Conservation (phyloP, 768 basidiomycete species). For the Collybia mongolica region DNA sequence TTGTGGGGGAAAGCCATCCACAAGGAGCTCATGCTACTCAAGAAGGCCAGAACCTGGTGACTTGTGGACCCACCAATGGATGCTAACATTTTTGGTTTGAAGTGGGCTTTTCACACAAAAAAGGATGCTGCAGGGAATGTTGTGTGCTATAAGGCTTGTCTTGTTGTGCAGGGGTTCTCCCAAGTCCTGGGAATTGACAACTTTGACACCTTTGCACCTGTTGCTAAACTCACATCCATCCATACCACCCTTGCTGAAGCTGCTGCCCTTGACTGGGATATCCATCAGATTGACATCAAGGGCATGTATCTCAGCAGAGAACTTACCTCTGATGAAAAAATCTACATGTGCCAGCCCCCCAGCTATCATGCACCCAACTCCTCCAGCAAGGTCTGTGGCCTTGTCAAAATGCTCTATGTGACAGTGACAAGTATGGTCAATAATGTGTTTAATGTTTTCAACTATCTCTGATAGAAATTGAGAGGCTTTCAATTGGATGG, state of each 20-base stretch:
- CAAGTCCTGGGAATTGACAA: constrained; percentile 15
- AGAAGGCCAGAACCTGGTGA: constrained; percentile 24
- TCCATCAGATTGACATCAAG: constrained; percentile 35
- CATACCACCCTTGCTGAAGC: too few relatives aligned
- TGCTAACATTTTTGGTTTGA: constrained; percentile 22
- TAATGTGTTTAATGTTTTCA: too few relatives aligned
- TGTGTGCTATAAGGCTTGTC: constrained; percentile 21
- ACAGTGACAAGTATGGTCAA: too few relatives aligned
- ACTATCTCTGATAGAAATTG: too few relatives aligned
- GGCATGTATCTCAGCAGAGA: constrained; percentile 32
- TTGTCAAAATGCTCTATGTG: constrained; percentile 18
- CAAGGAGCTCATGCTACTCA: constrained; percentile 24
- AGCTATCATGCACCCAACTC: constrained; percentile 18
- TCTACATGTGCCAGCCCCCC: constrained; percentile 43
- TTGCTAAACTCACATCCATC: constrained; percentile 7
- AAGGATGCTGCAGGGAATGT: too few relatives aligned
- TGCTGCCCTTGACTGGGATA: constrained; percentile 22
- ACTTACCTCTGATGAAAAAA: constrained; percentile 25
- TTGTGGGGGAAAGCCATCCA: constrained; percentile 25
- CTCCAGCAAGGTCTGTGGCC: constrained; percentile 13
- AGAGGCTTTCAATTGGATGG: too few relatives aligned
- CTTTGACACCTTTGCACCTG: constrained; percentile 14
- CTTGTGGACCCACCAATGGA: constrained; percentile 19
- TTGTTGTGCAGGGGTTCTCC: constrained; percentile 11
- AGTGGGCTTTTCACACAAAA: constrained; percentile 34